Evolutionary conservation across 768 basidiomycete species (phyloP).

Genomic region (Pisolithus marmoratus): DNA sequence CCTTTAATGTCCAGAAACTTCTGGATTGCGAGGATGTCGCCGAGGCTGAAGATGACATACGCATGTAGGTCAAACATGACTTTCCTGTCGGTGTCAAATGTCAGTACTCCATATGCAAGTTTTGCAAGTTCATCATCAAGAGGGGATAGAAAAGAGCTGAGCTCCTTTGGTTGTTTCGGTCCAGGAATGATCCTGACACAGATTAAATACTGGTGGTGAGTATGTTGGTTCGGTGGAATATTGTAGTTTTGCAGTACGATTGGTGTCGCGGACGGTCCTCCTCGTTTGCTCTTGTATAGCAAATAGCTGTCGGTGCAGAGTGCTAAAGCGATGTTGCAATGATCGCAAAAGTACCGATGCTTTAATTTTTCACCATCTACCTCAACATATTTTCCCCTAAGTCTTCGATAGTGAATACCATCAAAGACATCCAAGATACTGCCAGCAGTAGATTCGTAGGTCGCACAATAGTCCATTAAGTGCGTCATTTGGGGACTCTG

Average conservation of each 20-base stretch:
- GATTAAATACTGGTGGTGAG: conserved; percentile 31
- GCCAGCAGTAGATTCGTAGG: too few species aligned
- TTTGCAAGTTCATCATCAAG: conserved; percentile 31
- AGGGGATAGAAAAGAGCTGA: conserved; percentile 34
- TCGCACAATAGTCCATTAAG: too few species aligned
- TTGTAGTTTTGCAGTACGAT: conserved; percentile 40
- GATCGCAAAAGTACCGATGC: conserved; percentile 27
- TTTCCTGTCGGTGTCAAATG: conserved; percentile 24
- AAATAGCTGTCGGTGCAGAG: conserved; percentile 40
- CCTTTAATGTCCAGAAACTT: conserved; percentile 33
- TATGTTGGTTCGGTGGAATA: conserved; percentile 34
- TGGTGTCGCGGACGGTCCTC: conserved; percentile 33
- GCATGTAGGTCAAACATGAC: conserved; percentile 27
- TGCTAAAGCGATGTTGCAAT: conserved; percentile 37
- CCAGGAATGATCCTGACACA: conserved; percentile 42
- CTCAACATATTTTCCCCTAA: too few species aligned
- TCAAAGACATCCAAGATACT: too few species aligned
- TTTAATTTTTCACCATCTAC: too few species aligned
- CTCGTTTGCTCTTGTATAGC: conserved; percentile 28
- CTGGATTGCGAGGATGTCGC: conserved; percentile 32
- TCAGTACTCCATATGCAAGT: conserved; percentile 31
- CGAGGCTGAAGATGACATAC: conserved; percentile 26
- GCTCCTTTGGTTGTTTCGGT: conserved; percentile 36
- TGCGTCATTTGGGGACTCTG: too few species aligned
- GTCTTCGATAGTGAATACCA: too few species aligned